phyloP scores from a whole-genome alignment of 352 stramenopile species.

The Globisporangium lucens region DNA sequence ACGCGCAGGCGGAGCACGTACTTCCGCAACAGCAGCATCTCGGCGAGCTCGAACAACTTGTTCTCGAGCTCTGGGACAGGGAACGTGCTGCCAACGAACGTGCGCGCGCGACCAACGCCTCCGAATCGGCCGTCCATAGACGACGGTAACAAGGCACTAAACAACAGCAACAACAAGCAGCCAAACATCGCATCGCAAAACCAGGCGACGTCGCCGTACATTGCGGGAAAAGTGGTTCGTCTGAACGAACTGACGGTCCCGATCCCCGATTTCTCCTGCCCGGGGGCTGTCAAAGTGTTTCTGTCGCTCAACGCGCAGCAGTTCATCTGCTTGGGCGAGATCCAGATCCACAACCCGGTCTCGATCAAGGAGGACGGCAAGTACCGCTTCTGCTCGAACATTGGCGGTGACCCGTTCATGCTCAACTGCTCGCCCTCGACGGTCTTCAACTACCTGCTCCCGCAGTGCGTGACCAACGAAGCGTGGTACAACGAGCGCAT shows the following conservation, averaged over 20 bases:
- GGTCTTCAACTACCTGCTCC: constrained; percentile 38
- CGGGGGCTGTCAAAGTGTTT: constrained; percentile 41
- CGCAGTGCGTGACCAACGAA: constrained; percentile 46
- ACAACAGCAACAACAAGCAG: not conserved
- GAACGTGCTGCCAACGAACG: constrained; percentile 15
- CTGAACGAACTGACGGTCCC: constrained; percentile 45
- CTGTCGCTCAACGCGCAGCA: constrained; percentile 75
- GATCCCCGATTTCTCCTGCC: constrained; percentile 50
- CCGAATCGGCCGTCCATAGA: constrained; percentile 8
- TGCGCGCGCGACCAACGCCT: constrained; percentile 12
- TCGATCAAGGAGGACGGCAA: constrained; percentile 46
- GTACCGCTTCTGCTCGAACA: constrained; percentile 60
- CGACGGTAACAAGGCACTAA: not conserved
- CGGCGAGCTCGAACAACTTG: constrained; percentile 31
- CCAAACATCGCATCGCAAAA: not conserved
- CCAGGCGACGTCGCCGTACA: constrained; percentile 24
- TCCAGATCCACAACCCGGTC: constrained; percentile 53
- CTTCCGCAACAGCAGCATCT: constrained; percentile 57
- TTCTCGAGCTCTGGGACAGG: constrained; percentile 15
- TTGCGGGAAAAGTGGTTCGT: constrained; percentile 47
- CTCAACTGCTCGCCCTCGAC: constrained; percentile 55
- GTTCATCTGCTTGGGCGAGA: constrained; percentile 57
- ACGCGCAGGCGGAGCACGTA: constrained; percentile 43
- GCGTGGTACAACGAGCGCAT: constrained; percentile 26
- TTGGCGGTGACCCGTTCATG: constrained; percentile 51